Evolutionary conservation across 805 yeast genomes (phyloP), one percentile per base, ranked within the genome.

Genomic region (Nakazawaea pomicola): DNA sequence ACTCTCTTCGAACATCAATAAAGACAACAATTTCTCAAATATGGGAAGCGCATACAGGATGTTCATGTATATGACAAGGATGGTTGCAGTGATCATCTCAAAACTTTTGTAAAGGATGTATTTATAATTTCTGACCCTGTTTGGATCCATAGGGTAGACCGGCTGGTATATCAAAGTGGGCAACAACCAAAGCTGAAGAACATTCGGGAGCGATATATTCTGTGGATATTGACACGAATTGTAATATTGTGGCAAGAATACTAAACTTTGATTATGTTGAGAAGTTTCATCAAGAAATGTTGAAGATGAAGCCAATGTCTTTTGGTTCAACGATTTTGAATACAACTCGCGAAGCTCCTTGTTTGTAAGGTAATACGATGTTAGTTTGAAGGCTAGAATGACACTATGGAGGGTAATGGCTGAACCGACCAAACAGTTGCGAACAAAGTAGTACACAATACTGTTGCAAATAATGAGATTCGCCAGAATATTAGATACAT

Each of bases 81-180:
- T 29, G 7, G 58, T 41, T 4, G 54, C 36, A n/a, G 56, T 53
- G 3, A 58, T 54, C 4, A 58, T 45, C 40, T 69, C 54, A 45
- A 65, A 74, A n/a, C 52, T 46, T 7, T 62, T 33, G 15, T 68
- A 56, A 27, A 60, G 52, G 17, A 58, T 29, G 24, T 63, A 51
- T 38, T 57, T 59, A n/a, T 54, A 50, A 37, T 55, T 47, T 17
- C 68, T 50, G 24, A 61, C 52, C 12, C 25, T 36, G 10, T 49
- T 41, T 1, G 52, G 46, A 7, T 62, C 52, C 15, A 61, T 52
- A 4, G 76, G 76, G 47, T 70, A 70, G 7, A 61, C 68, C 1
- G 76, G 76, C 50, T 70, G 76, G 48, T 70, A 70, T 8, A 70
- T 64, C 37, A 70, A 56, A 4, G 76, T 70, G 2, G 76, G 76